Evolutionary conservation across 306 rosid genomes (phyloP).

Genomic region (Crataegus laevigata): DNA sequence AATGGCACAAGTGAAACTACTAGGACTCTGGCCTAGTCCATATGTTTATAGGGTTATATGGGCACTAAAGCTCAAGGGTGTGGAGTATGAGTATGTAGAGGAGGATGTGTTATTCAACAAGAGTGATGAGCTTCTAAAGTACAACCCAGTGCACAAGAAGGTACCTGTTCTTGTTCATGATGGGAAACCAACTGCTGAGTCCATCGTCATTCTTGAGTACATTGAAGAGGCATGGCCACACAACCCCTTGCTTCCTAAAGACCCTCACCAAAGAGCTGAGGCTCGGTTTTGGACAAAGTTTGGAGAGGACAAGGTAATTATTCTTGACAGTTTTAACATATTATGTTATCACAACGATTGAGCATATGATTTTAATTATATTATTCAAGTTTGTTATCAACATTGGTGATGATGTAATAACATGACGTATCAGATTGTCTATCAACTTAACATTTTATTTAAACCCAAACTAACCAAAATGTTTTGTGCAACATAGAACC

Average conservation of each 20-base stretch:
- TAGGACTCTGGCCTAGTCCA: neutral
- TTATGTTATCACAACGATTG: no score
- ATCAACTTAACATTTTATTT: neutral
- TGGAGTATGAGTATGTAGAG: conserved; percentile 7
- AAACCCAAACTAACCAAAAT: neutral
- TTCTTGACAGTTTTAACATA: no score
- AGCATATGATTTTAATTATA: neutral
- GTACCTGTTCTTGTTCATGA: conserved; percentile 16
- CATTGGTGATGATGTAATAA: neutral
- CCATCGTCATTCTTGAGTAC: conserved; percentile 10
- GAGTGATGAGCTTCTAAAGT: neutral
- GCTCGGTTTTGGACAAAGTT: conserved; percentile 13
- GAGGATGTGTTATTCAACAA: neutral
- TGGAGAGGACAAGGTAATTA: conserved; percentile 11
- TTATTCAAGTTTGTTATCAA: neutral
- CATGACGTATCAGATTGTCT: neutral
- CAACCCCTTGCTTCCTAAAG: conserved; percentile 16
- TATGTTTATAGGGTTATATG: conserved; percentile 1
- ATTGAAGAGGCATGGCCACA: conserved; percentile 18
- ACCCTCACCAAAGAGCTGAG: neutral
- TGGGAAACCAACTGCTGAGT: conserved; percentile 6
- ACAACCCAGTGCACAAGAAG: conserved; percentile 17
- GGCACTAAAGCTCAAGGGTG: conserved; percentile 21
- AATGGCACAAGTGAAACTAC: conserved; percentile 3
- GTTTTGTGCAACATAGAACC: neutral